Conservation (phyloP, 1,139 yeast genomes). For the Arxiozyma slooffiae region DNA sequence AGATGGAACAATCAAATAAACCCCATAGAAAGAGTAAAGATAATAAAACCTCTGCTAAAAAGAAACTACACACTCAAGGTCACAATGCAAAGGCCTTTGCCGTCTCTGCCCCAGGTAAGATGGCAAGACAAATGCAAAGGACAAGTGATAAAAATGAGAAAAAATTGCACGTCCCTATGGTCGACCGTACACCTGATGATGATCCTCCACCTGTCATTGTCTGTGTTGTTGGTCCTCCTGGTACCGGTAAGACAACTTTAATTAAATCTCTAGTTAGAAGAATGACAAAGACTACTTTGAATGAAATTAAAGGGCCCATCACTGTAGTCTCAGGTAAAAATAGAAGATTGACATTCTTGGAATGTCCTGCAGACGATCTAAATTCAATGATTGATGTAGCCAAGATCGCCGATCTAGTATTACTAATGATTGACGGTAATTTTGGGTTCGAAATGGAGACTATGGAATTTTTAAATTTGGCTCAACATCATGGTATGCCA, state of each 20-base stretch:
- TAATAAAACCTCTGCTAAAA: conserved; percentile 55
- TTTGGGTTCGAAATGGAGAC: conserved; percentile 99
- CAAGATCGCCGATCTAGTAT: conserved; percentile 85
- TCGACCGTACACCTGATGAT: conserved; percentile 93
- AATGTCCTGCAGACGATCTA: conserved; percentile 76
- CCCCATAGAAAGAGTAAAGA: conserved; percentile 50
- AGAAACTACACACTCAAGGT: conserved; percentile 84
- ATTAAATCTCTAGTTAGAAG: conserved; percentile 82
- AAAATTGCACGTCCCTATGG: conserved; percentile 92
- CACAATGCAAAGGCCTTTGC: conserved; percentile 92
- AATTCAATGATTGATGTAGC: conserved; percentile 96
- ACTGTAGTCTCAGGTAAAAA: conserved; percentile 97
- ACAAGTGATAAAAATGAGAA: conserved; percentile 79
- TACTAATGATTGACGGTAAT: conserved; percentile 87
- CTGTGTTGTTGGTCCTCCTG: conserved; percentile 98
- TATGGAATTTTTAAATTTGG: conserved; percentile 92
- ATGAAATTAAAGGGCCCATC: conserved; percentile 89
- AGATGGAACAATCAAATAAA: conserved; percentile 45
- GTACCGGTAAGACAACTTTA: conserved; percentile 93
- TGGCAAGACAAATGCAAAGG: conserved; percentile 76
- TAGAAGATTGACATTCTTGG: conserved; percentile 84
- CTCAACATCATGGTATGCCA: conserved; percentile 99
- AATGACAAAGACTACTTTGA: conserved; percentile 76
- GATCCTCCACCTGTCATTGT: conserved; percentile 95
- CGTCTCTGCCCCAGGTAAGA: conserved; percentile 81